phyloP scores from a whole-genome alignment of 345 rosid genomes.

The Rhizophora mangle region DNA sequence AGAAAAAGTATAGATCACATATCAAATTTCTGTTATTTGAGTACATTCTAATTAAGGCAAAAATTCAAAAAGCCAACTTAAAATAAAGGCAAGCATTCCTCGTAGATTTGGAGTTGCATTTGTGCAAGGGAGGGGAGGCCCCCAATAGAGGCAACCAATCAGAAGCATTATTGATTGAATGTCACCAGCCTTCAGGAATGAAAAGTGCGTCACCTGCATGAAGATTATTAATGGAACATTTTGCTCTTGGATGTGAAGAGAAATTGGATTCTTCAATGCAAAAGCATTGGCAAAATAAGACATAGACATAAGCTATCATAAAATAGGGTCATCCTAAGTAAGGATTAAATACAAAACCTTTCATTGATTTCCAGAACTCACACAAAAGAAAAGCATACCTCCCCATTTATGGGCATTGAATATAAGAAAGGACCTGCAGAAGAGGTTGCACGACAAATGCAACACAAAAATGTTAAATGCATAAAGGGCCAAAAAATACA shows the following conservation, averaged over 20 bases:
- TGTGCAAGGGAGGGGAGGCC: neutral
- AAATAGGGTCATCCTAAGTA: no score
- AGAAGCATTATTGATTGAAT: constrained; percentile 20
- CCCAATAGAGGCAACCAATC: neutral
- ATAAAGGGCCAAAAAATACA: neutral
- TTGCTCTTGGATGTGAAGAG: constrained; percentile 67
- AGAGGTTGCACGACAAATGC: constrained; percentile 86
- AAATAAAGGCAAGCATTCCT: neutral
- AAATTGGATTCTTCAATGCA: constrained; percentile 60
- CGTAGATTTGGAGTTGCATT: neutral
- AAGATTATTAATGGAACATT: constrained; percentile 50
- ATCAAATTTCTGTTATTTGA: no score
- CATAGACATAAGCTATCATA: no score
- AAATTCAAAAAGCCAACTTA: neutral
- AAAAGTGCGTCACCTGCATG: constrained; percentile 83
- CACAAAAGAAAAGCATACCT: constrained; percentile 45
- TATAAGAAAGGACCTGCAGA: constrained; percentile 74
- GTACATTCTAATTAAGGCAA: no score
- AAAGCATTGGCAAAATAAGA: constrained; percentile 45
- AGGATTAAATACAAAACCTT: no score
- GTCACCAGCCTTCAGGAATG: constrained; percentile 98
- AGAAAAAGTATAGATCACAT: neutral
- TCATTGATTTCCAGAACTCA: neutral
- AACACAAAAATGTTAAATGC: constrained; percentile 1
- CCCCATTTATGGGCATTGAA: constrained; percentile 81